Base-by-base conservation (phyloP, 2,329 filamentous ascomycete species). In the Capronia epimyces region DNA sequence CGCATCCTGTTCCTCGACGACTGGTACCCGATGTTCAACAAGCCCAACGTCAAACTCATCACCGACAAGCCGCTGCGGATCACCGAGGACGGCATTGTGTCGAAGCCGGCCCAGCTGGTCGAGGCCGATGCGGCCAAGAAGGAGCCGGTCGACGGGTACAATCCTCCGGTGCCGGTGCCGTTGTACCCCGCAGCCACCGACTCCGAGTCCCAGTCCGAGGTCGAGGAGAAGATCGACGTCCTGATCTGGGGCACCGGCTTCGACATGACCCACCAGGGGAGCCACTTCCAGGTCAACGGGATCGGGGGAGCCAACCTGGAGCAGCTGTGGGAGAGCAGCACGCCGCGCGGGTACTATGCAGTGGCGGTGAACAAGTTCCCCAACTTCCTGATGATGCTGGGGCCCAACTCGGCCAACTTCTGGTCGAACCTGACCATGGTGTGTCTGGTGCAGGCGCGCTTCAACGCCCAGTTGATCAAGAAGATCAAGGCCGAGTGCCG, bases 261-360 rank as follows among this genome's bases (percentile, higher is more conserved):
- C 43, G 43, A 45, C 24, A 45, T 45, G 43, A 45, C 27, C 7
- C 22, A 45, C 43, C 31, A 22, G 7, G 43, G 43, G 8, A 27
- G 43, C 22, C 43, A 45, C 31, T 45, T 45, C 43, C 43, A 45
- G 18, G 43, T 45, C 29, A 31, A 45, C 43, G 43, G 43, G 3
- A 18, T 45, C n/a, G 43, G 13, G 6, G 43, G 43, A 9, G 31
- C 31, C 43, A 45, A 45, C 27, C 25, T 45, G 15, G 27, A 22
- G 6, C 43, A 45, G 18, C 27, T 27, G 9, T 45, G 43, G 43
- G 31, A 45, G 7, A 27, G 32, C 10, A 27, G 6, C 25, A 61
- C 59, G 0, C 64, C 65, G 1, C 65, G 65, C 46, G 65, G 60
- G 1, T 68, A 69, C 41, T 50, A 68, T 8, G 63, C 62, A 3